A percentile compares a stretch with the other conserved stretches of the same genome.
Evolutionary conservation across 352 stramenopile species (phyloP).

Genomic region (Aphanomyces euteiches): DNA sequence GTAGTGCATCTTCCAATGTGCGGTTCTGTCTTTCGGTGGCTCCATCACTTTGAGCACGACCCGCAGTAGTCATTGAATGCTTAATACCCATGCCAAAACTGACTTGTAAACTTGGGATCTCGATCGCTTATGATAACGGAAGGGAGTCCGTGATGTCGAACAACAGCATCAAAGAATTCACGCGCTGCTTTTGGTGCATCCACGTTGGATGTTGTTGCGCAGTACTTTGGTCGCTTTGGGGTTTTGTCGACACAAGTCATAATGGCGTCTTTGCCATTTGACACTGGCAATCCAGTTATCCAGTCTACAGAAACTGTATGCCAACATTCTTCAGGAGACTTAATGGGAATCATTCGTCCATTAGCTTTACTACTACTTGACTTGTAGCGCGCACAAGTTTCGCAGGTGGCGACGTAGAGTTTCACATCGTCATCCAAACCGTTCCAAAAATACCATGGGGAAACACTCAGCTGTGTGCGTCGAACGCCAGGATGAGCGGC

Average conservation of each 20-base stretch:
- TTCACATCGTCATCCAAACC: conserved; percentile 24
- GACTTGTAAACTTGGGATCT: conserved; percentile 20
- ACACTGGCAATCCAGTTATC: conserved; percentile 26
- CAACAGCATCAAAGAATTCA: conserved; percentile 35
- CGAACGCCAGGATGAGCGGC: too few species aligned
- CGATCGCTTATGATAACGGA: conserved; percentile 25
- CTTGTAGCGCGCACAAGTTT: conserved; percentile 32
- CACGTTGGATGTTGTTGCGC: conserved; percentile 31
- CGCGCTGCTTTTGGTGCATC: conserved; percentile 26
- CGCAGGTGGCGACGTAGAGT: conserved; percentile 30
- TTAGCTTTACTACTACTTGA: conserved; percentile 26
- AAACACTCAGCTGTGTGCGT: background rate
- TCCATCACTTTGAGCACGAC: too few species aligned
- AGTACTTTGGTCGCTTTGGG: conserved; percentile 30
- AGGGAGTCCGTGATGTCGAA: conserved; percentile 31
- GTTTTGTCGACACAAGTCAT: conserved; percentile 29
- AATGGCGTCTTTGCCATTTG: conserved; percentile 27
- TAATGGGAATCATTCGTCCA: conserved; percentile 24
- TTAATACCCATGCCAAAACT: too few species aligned
- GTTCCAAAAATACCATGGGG: conserved; percentile 32
- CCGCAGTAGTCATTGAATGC: too few species aligned
- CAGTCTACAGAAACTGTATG: conserved; percentile 35
- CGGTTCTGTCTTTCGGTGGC: background rate
- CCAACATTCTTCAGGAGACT: conserved; percentile 28
- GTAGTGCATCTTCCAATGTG: conserved; percentile 11